phyloP scores from a whole-genome alignment of 2,329 filamentous ascomycete genomes.

The Bipolaris cookei region DNA sequence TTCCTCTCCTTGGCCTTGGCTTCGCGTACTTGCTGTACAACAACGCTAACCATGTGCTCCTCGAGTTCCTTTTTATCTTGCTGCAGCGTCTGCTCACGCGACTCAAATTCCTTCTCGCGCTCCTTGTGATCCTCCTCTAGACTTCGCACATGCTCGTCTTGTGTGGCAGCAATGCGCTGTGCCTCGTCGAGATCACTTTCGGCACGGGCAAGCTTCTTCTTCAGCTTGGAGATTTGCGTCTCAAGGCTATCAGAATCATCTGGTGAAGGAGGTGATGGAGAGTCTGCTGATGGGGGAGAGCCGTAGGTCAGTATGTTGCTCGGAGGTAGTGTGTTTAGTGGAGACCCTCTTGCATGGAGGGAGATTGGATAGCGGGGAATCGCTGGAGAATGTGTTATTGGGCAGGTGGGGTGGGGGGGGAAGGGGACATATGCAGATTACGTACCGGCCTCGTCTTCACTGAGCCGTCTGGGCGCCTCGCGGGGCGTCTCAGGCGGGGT shows the following conservation, averaged over 20 bases:
- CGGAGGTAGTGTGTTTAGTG: slow-evolving; percentile 24
- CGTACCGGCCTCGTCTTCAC: slow-evolving; percentile 29
- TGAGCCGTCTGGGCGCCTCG: slow-evolving; percentile 22
- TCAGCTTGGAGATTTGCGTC: slow-evolving; percentile 42
- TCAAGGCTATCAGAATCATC: slow-evolving; percentile 37
- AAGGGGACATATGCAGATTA: slow-evolving; percentile 11
- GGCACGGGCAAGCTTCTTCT: slow-evolving; percentile 38
- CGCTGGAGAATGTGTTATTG: slow-evolving; percentile 33
- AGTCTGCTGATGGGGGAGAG: slow-evolving; percentile 29
- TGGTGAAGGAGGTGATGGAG: slow-evolving; percentile 41
- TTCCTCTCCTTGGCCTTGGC: slow-evolving; percentile 48
- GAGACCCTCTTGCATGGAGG: slow-evolving; percentile 21
- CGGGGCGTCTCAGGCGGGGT: slow-evolving; percentile 45
- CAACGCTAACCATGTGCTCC: slow-evolving; percentile 52
- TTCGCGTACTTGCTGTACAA: slow-evolving; percentile 51
- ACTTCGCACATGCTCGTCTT: slow-evolving; percentile 38
- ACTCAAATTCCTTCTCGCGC: slow-evolving; percentile 39
- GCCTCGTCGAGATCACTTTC: slow-evolving; percentile 46
- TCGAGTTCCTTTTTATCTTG: slow-evolving; percentile 50
- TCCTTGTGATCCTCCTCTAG: slow-evolving; percentile 45
- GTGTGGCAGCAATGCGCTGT: slow-evolving; percentile 36
- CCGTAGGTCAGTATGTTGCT: slow-evolving; percentile 31
- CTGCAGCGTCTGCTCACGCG: slow-evolving; percentile 38
- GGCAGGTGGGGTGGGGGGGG: slow-evolving; percentile 24
- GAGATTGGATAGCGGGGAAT: slow-evolving; percentile 28